Evolutionary conservation across 1,284 basidiomycete genomes (phyloP), one percentile per base, ranked within the genome.

Genomic region (Pseudozyma thailandica): DNA sequence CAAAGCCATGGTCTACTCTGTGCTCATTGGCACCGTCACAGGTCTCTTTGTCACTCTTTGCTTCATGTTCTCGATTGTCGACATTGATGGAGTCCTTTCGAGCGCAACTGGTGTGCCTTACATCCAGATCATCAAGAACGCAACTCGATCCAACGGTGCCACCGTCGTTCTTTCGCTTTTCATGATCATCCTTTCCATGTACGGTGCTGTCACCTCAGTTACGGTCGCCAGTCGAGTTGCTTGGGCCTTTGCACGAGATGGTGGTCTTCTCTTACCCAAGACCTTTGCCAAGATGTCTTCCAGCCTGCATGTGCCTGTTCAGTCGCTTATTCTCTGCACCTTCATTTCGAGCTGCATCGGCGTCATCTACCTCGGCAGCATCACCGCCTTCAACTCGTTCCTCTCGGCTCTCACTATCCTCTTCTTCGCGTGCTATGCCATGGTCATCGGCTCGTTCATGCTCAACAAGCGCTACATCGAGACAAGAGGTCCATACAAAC

Each of bases 351-450:
- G 53, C 44, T 62, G 60, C 53, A 56, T 62, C 48, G 60, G 60
- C 31, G 42, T 62, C 44, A 62, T 62, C 52, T 62, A 62, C 31
- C 49, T 62, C 28, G 60, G 60, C 44, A 56, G 60, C 53, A 62
- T 56, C 44, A 62, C 60, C 10, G 60, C 60, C 3, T 62, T 62
- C 60, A 62, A 62, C 60, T 62, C 60, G 25, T 62, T 62, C 53
- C 60, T 62, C 28, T 50, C 60, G 2, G 60, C 60, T 1, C 60
- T 62, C 38, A 62, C 60, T 21, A 62, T 62, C 49, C 60, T 62
- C 44, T 62, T 62, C 49, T 62, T 62, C 23, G 60, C 53, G 1
- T 62, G 60, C 44, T 62, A 62, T 33, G 60, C 49, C 26, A 62
- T 56, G 48, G 60, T 56, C 25, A 62, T 62, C 28, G 60, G 60